phyloP scores from a whole-genome alignment of 108 stramenopile species.

The Licmophora abbreviata region DNA sequence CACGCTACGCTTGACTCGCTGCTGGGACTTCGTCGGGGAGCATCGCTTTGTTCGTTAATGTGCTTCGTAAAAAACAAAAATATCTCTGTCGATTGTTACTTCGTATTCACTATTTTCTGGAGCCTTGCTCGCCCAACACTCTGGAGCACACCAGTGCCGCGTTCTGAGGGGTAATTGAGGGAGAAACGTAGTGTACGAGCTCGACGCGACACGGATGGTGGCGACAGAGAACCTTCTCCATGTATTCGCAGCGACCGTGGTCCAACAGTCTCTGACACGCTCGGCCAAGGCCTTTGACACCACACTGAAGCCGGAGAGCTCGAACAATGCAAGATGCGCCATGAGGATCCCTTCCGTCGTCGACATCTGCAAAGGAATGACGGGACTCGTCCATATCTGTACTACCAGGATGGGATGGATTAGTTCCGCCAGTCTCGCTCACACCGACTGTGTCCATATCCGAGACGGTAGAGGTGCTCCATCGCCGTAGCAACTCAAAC shows the following conservation, averaged over 20 bases:
- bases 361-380: background rate
- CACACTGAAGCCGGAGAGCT: conserved; percentile 46
- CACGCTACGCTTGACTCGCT: too few relatives aligned
- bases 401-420: too few relatives aligned
- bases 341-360: conserved; percentile 3
- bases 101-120: too few relatives aligned
- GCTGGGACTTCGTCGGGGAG: too few relatives aligned
- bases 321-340: conserved; percentile 19
- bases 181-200: conserved; percentile 56
- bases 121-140: too few relatives aligned
- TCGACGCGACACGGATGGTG: conserved; percentile 4
- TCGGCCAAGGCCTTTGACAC: conserved; percentile 61
- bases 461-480: conserved; percentile 59
- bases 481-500: conserved; percentile 62
- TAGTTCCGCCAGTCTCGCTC: too few relatives aligned
- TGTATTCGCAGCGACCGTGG: conserved; percentile 58
- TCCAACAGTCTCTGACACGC: conserved; percentile 82
- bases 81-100: too few relatives aligned
- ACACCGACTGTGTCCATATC: too few relatives aligned
- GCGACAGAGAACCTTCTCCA: conserved; percentile 33
- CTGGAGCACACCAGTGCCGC: conserved; percentile 34
- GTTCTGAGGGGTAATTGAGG: conserved; percentile 69
- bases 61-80: too few relatives aligned
- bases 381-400: too few relatives aligned
- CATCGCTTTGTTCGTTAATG: too few relatives aligned